Evolutionary conservation across 352 stramenopile species (phyloP), one percentile per base, ranked within the genome.

Genomic region (Poterioochromonas sp.): DNA sequence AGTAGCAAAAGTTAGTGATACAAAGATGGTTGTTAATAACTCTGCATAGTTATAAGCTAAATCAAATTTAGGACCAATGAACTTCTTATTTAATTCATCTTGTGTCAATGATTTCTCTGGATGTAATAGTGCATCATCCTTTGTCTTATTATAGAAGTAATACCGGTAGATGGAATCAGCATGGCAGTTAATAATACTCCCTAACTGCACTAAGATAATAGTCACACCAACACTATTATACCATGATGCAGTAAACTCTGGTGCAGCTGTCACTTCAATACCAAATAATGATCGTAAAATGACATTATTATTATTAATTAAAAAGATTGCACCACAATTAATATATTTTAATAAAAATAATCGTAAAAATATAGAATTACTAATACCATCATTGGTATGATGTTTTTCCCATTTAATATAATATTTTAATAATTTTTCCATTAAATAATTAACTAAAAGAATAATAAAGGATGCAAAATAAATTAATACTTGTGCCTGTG

Each of bases 281-380:
- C 69, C 69, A 58, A 68, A 68, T n/a, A 76, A 3, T 22, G 70
- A 26, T 3, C 37, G 15, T 3, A 76, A n/a, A 41, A 76, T 43
- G 2, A 43, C 15, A 32, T 40, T 62, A 58, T 76, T 64, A 44
- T 41, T 47, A 44, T 71, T 78, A n/a, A 78, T 54, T 12, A 78
- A 37, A 64, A 71, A 71, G 2, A 78, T 12, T 39, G 5, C 40
- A 71, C 20, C 40, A 22, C 34, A 47, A n/a, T 78, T 78, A n/a
- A 78, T 68, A 41, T 51, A 49, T 41, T 78, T 78, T 18, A 78
- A 53, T 39, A 71, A 2, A 37, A 78, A 78, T 1, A 69, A 11
- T 34, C 71, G 71, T 26, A 43, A 39, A n/a, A 78, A 78, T 40
- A 78, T 68, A 41, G 5, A 39, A 5, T 43, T 29, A 2, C n/a